Conservation (phyloP, 257 asterid genomes). For the Primulina huaijiensis region DNA sequence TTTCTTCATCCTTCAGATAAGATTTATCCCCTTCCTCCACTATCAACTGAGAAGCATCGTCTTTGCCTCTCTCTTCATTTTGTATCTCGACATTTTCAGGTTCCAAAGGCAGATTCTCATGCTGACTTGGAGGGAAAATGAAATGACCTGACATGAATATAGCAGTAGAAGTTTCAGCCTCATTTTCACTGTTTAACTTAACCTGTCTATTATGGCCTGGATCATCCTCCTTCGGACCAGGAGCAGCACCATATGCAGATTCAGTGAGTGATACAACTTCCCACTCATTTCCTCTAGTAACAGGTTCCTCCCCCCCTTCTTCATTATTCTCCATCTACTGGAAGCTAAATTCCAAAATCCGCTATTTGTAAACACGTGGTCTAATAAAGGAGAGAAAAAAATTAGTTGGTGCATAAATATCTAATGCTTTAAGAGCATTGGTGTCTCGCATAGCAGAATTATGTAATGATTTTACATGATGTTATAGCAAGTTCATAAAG, state of each 20-base stretch:
- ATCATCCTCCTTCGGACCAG: conserved; percentile 44
- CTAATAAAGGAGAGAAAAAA: not conserved
- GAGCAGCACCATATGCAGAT: conserved; percentile 78
- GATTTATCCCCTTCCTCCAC: conserved; percentile 30
- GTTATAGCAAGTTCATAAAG: not conserved
- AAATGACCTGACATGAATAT: conserved; percentile 78
- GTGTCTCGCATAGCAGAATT: not conserved
- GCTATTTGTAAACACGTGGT: conserved; percentile 9
- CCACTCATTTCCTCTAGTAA: conserved; percentile 80
- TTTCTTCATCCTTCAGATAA: conserved; percentile 35
- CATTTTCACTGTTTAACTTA: conserved; percentile 31
- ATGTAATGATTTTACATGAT: not conserved
- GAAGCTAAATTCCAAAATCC: conserved; percentile 15
- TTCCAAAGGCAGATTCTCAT: conserved; percentile 58
- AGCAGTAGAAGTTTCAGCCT: conserved; percentile 54
- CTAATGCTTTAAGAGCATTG: not conserved
- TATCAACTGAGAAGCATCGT: conserved; percentile 28
- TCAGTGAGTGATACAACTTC: conserved; percentile 85
- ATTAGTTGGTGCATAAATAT: not conserved
- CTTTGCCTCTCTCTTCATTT: conserved; percentile 36
- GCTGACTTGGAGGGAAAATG: conserved; percentile 74
- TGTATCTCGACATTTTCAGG: conserved; percentile 34
- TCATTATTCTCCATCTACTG: conserved; percentile 55
- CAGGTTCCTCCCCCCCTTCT: conserved; percentile 39
- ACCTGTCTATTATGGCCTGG: conserved; percentile 33